Evolutionary conservation across 306 rosid genomes (phyloP).

Genomic region (Rosa multiflora): DNA sequence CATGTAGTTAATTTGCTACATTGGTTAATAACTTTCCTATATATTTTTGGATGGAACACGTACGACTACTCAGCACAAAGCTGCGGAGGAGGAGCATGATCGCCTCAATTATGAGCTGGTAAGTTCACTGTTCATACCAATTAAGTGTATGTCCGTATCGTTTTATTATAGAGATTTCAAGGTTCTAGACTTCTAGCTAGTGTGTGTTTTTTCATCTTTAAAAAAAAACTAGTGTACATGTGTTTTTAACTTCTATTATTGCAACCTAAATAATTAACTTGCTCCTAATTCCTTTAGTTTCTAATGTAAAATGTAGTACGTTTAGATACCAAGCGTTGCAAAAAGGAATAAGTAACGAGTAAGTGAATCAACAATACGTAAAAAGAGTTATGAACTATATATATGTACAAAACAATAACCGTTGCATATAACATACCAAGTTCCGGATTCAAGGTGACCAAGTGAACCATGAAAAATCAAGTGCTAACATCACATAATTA

Average conservation of each 20-base stretch:
- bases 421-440: no score
- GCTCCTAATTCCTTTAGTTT: not conserved
- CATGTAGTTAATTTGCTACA: not conserved
- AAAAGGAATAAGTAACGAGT: not conserved
- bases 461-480: no score
- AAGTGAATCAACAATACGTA: not conserved
- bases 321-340: not conserved
- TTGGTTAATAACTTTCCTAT: not conserved
- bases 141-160: not conserved
- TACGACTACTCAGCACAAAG: constrained; percentile 39
- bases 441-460: no score
- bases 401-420: no score
- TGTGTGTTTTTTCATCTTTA: no score
- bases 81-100: constrained; percentile 60
- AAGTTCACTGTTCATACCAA: not conserved
- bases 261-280: not conserved
- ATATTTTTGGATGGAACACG: not conserved
- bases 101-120: constrained; percentile 74
- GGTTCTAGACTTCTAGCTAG: not conserved
- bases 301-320: not conserved
- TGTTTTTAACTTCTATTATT: no score
- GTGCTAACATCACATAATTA: no score
- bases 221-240: not conserved
- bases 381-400: no score
- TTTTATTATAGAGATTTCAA: no score